These are phyloP conservation scores for Orbilia brochopaga DNA, from an alignment of 2,329 filamentous ascomycete genomes.

Conservation along the genomic window DNA sequence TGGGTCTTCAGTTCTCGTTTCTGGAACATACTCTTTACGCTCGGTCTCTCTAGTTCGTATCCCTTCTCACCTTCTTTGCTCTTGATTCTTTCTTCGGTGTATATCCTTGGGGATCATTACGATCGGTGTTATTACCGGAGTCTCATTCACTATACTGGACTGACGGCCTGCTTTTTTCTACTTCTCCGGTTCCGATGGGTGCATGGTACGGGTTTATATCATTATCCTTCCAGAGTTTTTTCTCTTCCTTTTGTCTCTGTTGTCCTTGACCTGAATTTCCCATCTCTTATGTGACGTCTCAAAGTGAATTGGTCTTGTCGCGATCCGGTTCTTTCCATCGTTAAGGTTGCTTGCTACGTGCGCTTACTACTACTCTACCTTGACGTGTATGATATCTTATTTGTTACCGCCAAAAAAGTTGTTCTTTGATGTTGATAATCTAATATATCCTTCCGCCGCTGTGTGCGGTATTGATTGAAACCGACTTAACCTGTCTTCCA, in stretches of 20 bases:
- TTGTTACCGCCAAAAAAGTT: not conserved
- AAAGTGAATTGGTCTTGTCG: too few species aligned
- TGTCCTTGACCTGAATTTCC: not conserved
- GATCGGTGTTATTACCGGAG: constrained; percentile 21
- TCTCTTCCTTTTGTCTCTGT: not conserved
- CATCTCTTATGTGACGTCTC: not conserved
- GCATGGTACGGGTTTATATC: constrained; percentile 18
- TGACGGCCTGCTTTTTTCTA: not conserved
- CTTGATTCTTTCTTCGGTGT: constrained; percentile 6
- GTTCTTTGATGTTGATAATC: not conserved
- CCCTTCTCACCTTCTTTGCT: not conserved
- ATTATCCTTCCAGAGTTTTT: not conserved
- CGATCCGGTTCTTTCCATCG: constrained; percentile 10
- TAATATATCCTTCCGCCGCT: not conserved
- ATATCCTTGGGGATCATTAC: constrained; percentile 13
- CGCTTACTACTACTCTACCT: not conserved
- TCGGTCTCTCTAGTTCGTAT: not conserved
- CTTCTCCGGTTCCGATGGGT: constrained; percentile 13
- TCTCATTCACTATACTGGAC: constrained; percentile 10
- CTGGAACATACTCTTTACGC: constrained; percentile 20
- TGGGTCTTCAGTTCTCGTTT: constrained; percentile 5
- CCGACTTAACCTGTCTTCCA: too few species aligned
- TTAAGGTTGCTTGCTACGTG: constrained; percentile 2
- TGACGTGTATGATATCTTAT: constrained; percentile 11
- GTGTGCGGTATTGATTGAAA: not conserved